Evolutionary conservation across 345 rosid species (phyloP).

Genomic region (Arabidopsis suecica): DNA sequence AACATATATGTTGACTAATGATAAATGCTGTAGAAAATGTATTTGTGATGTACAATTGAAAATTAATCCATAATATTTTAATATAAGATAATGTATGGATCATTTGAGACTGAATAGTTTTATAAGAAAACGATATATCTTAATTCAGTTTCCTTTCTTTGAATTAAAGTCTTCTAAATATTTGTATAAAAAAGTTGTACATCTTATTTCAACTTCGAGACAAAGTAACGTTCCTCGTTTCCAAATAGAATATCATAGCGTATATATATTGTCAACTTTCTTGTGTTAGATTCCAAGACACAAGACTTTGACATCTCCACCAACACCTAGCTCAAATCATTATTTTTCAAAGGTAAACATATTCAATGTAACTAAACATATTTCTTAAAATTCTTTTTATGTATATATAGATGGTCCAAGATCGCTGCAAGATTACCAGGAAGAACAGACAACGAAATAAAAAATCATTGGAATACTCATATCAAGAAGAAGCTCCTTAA

Average conservation of each 20-base stretch:
- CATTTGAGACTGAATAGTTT: not conserved
- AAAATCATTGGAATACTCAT: constrained; percentile 98
- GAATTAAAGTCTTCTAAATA: constrained; percentile 16
- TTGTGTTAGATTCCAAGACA: constrained; percentile 15
- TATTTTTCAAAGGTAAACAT: not conserved
- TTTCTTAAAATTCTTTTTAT: not conserved
- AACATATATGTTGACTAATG: not conserved
- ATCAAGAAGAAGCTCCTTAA: constrained; percentile 93
- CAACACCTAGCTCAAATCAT: not conserved
- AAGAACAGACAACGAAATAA: constrained; percentile 93
- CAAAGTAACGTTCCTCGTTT: constrained; percentile 27
- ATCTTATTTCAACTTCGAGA: constrained; percentile 8
- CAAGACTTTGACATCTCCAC: constrained; percentile 33
- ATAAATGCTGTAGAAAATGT: constrained; percentile 9
- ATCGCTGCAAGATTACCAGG: constrained; percentile 93
- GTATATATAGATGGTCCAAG: constrained; percentile 86
- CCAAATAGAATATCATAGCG: not conserved
- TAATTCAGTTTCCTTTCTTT: not conserved
- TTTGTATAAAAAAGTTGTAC: not conserved
- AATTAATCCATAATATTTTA: not conserved
- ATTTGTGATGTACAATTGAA: not conserved
- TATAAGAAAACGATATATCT: not conserved
- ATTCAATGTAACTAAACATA: not conserved
- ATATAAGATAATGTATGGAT: not conserved
- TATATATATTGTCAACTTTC: constrained; percentile 11